Conservation (phyloP, 306 rosid species). For the Quercus suber region DNA sequence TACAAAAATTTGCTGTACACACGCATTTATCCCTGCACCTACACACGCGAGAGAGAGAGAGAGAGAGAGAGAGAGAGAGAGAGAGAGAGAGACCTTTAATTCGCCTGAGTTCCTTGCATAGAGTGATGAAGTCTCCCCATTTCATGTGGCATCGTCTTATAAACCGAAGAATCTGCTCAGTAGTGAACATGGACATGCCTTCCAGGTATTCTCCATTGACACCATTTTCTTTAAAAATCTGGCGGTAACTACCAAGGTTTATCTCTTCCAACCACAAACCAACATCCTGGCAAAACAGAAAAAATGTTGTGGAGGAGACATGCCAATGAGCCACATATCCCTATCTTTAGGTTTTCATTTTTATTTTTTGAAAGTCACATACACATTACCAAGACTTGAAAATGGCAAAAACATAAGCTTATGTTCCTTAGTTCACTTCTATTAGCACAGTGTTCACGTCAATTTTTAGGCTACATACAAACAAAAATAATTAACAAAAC, state of each 20-base stretch:
- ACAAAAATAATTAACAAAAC: no score
- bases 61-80: not conserved
- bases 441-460: not conserved
- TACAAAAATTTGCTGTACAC: not conserved
- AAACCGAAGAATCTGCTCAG: slow-evolving; percentile 97
- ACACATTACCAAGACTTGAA: not conserved
- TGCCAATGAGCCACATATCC: slow-evolving; percentile 7
- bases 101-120: slow-evolving; percentile 96
- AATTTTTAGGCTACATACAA: not conserved
- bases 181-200: slow-evolving; percentile 99
- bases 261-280: slow-evolving; percentile 98
- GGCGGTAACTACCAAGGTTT: slow-evolving; percentile 87
- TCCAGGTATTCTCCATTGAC: slow-evolving; percentile 98
- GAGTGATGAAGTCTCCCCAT: slow-evolving; percentile 98
- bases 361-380: not conserved
- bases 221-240: slow-evolving; percentile 88
- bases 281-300: slow-evolving; percentile 69
- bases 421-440: not conserved
- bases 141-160: slow-evolving; percentile 98
- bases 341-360: not conserved
- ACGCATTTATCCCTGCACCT: not conserved
- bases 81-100: slow-evolving; percentile 67
- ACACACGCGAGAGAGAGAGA: no score
- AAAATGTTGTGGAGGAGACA: not conserved
- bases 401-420: not conserved